Evolutionary conservation across 768 basidiomycete species (phyloP), one percentile per base, ranked within the genome.

Genomic region (Cubamyces lactineus): DNA sequence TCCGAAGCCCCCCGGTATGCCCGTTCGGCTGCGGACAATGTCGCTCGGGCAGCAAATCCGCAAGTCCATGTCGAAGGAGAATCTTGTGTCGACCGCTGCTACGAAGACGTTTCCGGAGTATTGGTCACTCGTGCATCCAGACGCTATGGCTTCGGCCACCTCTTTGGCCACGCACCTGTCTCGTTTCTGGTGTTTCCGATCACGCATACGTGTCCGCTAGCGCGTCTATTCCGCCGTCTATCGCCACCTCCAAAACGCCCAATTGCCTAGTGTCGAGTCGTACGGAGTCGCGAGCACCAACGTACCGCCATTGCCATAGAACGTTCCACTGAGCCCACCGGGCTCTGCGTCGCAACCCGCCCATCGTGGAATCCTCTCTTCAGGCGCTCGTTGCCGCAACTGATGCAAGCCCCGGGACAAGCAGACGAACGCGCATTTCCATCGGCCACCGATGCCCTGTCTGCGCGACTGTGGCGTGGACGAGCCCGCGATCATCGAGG

Each of bases 321-420:
- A 81, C 42, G 83, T 80, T 16, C 87, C 91, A n/a, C 82, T 91
- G 21, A 92, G 90, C 67, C 91, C 91, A 30, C 79, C 86, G 19
- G 81, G 86, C n/a, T 91, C 89, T 16, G 45, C 84, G 86, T 54
- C 85, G 88, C 42, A 82, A 84, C 28, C 85, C 87, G 59, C 86
- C 86, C 94, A 1, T 94, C 92, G 26, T 91, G 92, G 16, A 96
- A 96, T 61, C 94, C 94, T 2, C 96, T 96, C 76, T 96, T 96
- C 79, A 85, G 92, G 46, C 88, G 94, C 38, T 94, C 93, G 8
- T 91, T 91, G 26, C 95, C 94, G 7, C 91, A 94, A 70, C 92
- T 90, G 15, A 88, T 92, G 83, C 88, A 92, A 63, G 73, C 87
- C 24, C 82, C 86, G 19, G n/a, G n/a, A n/a, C n/a, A n/a, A n/a